Evolutionary conservation across 164 flowering plant species (phyloP).

Genomic region (Berberis thunbergii): DNA sequence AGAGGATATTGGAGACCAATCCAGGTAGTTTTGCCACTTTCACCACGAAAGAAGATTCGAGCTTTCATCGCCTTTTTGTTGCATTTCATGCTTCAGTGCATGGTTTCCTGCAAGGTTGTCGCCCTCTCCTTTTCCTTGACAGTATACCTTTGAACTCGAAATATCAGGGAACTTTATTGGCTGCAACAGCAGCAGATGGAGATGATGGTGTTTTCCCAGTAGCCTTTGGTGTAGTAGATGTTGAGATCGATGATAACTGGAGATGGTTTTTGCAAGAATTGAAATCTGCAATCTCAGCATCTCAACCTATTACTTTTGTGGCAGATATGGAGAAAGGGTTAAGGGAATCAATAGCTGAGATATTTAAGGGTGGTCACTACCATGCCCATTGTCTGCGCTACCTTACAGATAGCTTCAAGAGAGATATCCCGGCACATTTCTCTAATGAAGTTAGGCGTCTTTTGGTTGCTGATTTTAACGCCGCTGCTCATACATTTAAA

Average conservation of each 20-base stretch:
- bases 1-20: conserved; percentile 39
- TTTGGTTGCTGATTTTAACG: conserved; percentile 44
- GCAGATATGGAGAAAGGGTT: conserved; percentile 42
- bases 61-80: conserved; percentile 34
- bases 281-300: conserved; percentile 26
- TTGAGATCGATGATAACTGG: conserved; percentile 47
- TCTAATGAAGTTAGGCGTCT: conserved; percentile 57
- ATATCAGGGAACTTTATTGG: conserved; percentile 39
- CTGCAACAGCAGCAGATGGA: conserved; percentile 53
- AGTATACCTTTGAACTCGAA: conserved; percentile 36
- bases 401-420: conserved; percentile 31
- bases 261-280: conserved; percentile 49
- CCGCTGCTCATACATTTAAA: conserved; percentile 53
- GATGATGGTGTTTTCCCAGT: conserved; percentile 50
- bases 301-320: conserved; percentile 41
- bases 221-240: conserved; percentile 49
- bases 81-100: conserved; percentile 29
- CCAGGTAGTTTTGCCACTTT: conserved; percentile 37
- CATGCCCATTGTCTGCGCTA: conserved; percentile 40
- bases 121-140: conserved; percentile 47
- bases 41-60: conserved; percentile 25
- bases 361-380: conserved; percentile 36
- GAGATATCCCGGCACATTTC: conserved; percentile 13
- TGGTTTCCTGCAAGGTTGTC: conserved; percentile 46
- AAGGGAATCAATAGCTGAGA: conserved; percentile 24